These are phyloP conservation scores for Thielaviopsis euricoi DNA, from an alignment of 2,329 filamentous ascomycete species.

Conservation along the genomic window DNA sequence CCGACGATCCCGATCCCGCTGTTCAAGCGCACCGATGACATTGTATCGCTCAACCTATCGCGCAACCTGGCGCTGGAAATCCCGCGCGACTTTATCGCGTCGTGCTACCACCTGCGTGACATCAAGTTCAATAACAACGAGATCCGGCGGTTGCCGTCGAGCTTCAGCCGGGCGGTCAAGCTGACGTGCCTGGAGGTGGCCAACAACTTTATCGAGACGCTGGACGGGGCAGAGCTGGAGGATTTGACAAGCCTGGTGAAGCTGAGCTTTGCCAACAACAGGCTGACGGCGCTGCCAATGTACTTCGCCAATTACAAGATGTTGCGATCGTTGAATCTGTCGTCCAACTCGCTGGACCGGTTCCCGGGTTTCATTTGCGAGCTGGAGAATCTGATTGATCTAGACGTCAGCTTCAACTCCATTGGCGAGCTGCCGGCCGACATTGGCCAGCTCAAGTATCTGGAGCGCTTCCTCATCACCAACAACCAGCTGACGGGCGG, in stretches of 20 bases:
- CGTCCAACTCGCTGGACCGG: constrained; percentile 75
- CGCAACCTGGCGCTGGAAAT: constrained; percentile 83
- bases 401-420: constrained; percentile 93
- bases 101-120: constrained; percentile 77
- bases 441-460: constrained; percentile 59
- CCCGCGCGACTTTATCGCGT: constrained; percentile 89
- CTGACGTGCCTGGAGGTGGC: constrained; percentile 87
- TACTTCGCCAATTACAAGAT: constrained; percentile 71
- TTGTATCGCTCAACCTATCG: constrained; percentile 87
- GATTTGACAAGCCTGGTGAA: constrained; percentile 63
- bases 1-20: constrained; percentile 89
- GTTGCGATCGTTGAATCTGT: constrained; percentile 73
- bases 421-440: constrained; percentile 62
- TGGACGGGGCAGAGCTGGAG: constrained; percentile 71
- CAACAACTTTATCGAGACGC: constrained; percentile 77
- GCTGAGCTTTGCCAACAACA: constrained; percentile 87
- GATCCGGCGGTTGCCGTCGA: constrained; percentile 67
- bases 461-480: constrained; percentile 86
- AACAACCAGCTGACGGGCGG: constrained; percentile 75
- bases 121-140: constrained; percentile 96
- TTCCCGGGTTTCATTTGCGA: constrained; percentile 79
- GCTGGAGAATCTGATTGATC: constrained; percentile 67
- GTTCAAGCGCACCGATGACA: constrained; percentile 81
- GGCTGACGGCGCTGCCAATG: constrained; percentile 57
- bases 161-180: constrained; percentile 62